Evolutionary conservation across 306 rosid genomes (phyloP).

Genomic region (Vigna angularis): DNA sequence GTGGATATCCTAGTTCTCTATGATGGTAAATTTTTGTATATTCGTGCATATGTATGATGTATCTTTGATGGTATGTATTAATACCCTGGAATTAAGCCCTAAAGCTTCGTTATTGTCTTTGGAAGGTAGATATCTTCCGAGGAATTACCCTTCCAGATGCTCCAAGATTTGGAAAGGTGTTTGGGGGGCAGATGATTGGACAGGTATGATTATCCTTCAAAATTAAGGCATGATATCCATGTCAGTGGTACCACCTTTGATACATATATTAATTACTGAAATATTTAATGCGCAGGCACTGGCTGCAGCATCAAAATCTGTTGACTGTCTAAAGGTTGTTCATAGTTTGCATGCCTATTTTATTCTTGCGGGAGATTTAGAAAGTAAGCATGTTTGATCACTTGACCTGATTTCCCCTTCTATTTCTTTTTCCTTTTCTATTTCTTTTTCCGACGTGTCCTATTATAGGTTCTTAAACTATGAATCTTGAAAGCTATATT

Average conservation of each 20-base stretch:
- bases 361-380: conserved; percentile 76
- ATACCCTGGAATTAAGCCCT: conserved; percentile 32
- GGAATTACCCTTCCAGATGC: conserved; percentile 89
- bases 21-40: background rate
- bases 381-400: conserved; percentile 64
- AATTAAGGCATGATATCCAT: conserved; percentile 28
- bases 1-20: conserved; percentile 17
- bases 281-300: conserved; percentile 71
- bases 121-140: conserved; percentile 73
- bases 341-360: conserved; percentile 93
- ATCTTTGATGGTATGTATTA: conserved; percentile 22
- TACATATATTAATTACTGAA: conserved; percentile 40
- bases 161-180: conserved; percentile 88
- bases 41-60: conserved; percentile 1
- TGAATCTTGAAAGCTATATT: conserved; percentile 18
- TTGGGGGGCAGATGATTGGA: conserved; percentile 94
- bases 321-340: conserved; percentile 73
- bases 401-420: conserved; percentile 32
- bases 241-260: conserved; percentile 39
- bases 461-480: conserved; percentile 29
- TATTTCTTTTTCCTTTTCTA: conserved; percentile 19
- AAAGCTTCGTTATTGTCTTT: conserved; percentile 31
- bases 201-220: conserved; percentile 69
- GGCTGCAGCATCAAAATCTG: conserved; percentile 95
- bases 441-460: conserved; percentile 22